Evolutionary conservation across 1,284 basidiomycete species (phyloP).

Genomic region (Sanghuangporus baumii): DNA sequence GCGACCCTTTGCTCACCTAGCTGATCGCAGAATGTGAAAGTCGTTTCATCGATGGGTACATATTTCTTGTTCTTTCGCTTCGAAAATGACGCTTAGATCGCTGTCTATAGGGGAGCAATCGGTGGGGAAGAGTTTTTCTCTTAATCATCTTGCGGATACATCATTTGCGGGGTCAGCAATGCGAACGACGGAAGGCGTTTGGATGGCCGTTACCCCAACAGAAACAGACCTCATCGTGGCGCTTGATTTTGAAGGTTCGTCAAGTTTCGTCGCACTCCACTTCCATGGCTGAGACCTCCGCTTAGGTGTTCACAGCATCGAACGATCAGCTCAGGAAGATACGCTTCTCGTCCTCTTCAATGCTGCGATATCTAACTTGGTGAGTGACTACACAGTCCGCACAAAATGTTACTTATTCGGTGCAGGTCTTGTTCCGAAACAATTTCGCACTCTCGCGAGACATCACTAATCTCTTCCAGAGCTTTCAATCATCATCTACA

Average conservation of each 20-base stretch:
- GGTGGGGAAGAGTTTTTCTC: conserved; percentile 55
- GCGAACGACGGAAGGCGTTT: conserved; percentile 62
- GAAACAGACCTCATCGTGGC: conserved; percentile 49
- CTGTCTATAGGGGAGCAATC: conserved; percentile 44
- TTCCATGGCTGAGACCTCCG: not conserved
- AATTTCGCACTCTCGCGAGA: conserved; percentile 57
- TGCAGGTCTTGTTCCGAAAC: conserved; percentile 56
- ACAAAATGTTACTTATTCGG: not conserved
- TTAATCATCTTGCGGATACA: conserved; percentile 59
- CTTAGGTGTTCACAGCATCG: conserved; percentile 57
- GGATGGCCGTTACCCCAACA: conserved; percentile 64
- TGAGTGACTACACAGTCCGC: conserved; percentile 22
- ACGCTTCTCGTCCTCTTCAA: conserved; percentile 59
- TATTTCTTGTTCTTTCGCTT: not conserved
- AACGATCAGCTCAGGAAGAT: conserved; percentile 58
- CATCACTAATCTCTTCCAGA: conserved; percentile 55
- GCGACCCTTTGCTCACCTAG: not conserved
- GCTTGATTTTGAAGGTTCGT: conserved; percentile 56
- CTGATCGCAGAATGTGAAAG: conserved; percentile 45
- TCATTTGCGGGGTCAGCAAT: conserved; percentile 65
- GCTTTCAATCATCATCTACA: conserved; percentile 57
- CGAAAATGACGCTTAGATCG: not conserved
- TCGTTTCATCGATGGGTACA: conserved; percentile 60
- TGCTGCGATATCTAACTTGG: conserved; percentile 58
- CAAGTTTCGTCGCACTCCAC: not conserved